Base-by-base conservation (phyloP, 345 rosid genomes). In the Firmiana major region DNA sequence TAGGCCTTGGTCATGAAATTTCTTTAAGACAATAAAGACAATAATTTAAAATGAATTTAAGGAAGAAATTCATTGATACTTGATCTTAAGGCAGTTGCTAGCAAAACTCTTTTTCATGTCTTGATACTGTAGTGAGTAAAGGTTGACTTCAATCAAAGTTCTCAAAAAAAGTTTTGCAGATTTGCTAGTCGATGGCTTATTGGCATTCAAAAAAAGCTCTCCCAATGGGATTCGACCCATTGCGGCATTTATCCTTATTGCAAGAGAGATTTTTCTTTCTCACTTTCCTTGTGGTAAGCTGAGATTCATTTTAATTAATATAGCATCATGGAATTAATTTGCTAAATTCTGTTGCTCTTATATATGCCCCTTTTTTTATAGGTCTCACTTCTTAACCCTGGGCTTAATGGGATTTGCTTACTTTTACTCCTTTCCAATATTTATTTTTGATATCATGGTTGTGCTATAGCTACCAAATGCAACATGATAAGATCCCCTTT, bases 171-270 rank as follows among this genome's bases (percentile, higher is more conserved):
- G 10, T 77, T 63, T 75, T 87, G 86, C 87, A 95, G 98, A 90
- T 24, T 85, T 93, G 86, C 84, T 93, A 71, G 80, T 90, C 79
- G 98, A 95, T 81, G 98, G 99, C 71, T 72, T 95, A 77, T 86
- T 72, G 82, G 98, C 97, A 48, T 89, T 95, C 57, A 84, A 79
- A 81, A 95, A 90, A 84, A 88, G 98, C 79, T 89, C 99, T 11
- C 98, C 98, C 22, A 93, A 95, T 95, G 74, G 98, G 99, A 84
- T 88, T 92, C 79, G 98, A 77, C 90, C 93, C 7, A 59, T 88
- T 79, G 93, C 92, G 43, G 94, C 99, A 70, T 92, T 95, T 88
- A 48, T 90, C 79, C 92, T 93, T 79, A 93, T 97, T 79, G 84
- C 83, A 85, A 3, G 98, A 92, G 81, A 88, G 96, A 73, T 26